phyloP scores from a whole-genome alignment of 225 moss, liverwort and hornwort species.

The Ulota crispa region DNA sequence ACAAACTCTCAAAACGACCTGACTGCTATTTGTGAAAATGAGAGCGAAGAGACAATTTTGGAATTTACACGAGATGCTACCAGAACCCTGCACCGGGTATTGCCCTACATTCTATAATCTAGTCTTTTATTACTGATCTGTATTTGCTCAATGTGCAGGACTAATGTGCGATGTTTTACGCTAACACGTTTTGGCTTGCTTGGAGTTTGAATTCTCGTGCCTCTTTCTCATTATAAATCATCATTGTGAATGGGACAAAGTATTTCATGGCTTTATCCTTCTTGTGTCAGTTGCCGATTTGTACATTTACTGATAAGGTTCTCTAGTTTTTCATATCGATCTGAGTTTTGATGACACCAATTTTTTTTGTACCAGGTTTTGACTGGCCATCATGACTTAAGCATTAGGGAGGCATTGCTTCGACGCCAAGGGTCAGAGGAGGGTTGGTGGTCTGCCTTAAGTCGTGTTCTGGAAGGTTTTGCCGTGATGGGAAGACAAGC shows the following conservation, averaged over 20 bases:
- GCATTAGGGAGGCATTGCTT: conserved; percentile 45
- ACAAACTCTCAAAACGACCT: conserved; percentile 74
- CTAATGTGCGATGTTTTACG: neutral
- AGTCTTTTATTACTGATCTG: neutral
- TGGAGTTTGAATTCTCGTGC: neutral
- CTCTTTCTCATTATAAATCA: neutral
- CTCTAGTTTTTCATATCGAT: neutral
- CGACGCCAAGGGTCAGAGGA: conserved; percentile 46
- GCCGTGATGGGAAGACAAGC: conserved; percentile 56
- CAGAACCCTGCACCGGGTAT: conserved; percentile 74
- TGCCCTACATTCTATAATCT: neutral
- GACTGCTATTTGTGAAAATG: conserved; percentile 50
- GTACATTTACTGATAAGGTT: neutral
- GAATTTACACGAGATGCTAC: conserved; percentile 78
- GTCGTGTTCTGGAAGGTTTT: conserved; percentile 57
- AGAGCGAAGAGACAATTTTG: conserved; percentile 48
- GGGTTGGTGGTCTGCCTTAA: conserved; percentile 52
- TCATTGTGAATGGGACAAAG: neutral
- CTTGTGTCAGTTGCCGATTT: neutral
- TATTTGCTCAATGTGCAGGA: neutral
- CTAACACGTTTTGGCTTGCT: neutral
- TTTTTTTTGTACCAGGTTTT: conserved; percentile 43
- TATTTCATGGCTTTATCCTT: neutral
- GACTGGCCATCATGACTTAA: conserved; percentile 50
- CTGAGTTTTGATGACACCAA: neutral